Percentiles rank a stretch among this genome's conserved stretches.
Conservation (phyloP, 1,284 basidiomycete genomes). For the Moesziomyces parantarcticus region DNA sequence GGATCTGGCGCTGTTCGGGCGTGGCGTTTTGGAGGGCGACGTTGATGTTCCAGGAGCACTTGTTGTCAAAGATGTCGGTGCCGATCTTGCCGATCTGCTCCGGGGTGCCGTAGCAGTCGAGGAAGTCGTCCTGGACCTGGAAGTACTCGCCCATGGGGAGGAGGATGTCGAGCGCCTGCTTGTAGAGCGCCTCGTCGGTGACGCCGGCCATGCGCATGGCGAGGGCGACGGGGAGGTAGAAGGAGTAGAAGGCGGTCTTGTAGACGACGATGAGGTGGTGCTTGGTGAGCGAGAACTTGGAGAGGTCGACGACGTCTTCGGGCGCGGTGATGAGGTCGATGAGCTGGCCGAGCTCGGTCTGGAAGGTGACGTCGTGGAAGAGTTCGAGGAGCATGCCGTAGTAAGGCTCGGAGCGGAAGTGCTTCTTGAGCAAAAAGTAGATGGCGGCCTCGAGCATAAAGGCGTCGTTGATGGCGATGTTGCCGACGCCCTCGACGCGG, state of each 20-base stretch:
- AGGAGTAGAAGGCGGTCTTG: slow-evolving; percentile 98
- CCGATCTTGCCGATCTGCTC: slow-evolving; percentile 96
- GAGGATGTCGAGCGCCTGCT: slow-evolving; percentile 83
- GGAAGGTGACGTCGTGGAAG: slow-evolving; percentile 90
- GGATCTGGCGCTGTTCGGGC: slow-evolving; percentile 73
- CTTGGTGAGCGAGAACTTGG: slow-evolving; percentile 85
- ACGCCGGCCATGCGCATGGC: slow-evolving; percentile 84
- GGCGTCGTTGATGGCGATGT: slow-evolving; percentile 94
- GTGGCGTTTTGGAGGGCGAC: slow-evolving; percentile 80
- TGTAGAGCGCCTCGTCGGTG: slow-evolving; percentile 78
- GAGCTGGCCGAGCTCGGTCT: slow-evolving; percentile 95
- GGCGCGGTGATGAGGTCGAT: slow-evolving; percentile 95
- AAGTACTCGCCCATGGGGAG: slow-evolving; percentile 97
- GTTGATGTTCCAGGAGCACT: slow-evolving; percentile 97
- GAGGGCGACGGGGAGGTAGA: slow-evolving; percentile 96
- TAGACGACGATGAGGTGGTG: slow-evolving; percentile 94
- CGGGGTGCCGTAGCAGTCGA: slow-evolving; percentile 90
- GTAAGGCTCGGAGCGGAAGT: slow-evolving; percentile 84
- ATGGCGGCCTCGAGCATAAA: slow-evolving; percentile 97
- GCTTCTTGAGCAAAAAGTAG: slow-evolving; percentile 86
- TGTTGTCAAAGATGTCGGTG: slow-evolving; percentile 98
- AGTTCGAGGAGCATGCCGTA: slow-evolving; percentile 90
- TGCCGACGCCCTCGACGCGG: slow-evolving; percentile 73
- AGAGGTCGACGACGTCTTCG: slow-evolving; percentile 86
- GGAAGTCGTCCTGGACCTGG: slow-evolving; percentile 97